phyloP scores from a whole-genome alignment of 176 grass and related monocot species.

The Canna indica region DNA sequence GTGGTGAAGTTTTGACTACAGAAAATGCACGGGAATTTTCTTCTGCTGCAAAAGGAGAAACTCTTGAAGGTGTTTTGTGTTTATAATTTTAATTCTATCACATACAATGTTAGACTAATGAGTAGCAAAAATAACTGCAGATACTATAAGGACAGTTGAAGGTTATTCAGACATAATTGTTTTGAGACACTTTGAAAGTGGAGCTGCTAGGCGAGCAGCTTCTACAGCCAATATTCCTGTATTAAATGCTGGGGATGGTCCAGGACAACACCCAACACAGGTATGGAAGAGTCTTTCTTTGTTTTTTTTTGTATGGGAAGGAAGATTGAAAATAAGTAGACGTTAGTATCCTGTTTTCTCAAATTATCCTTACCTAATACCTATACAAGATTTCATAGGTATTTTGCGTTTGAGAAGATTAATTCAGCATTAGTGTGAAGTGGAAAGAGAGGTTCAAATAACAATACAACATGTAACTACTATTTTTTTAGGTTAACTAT shows the following conservation, averaged over 20 bases:
- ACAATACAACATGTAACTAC: neutral
- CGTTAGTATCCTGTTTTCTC: neutral
- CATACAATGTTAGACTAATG: neutral
- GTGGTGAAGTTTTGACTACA: conserved; percentile 87
- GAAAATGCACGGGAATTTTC: conserved; percentile 98
- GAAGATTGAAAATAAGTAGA: neutral
- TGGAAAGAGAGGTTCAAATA: neutral
- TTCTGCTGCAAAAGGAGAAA: conserved; percentile 91
- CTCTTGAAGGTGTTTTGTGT: conserved; percentile 45
- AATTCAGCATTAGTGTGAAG: neutral
- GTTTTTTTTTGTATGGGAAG: neutral
- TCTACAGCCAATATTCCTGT: conserved; percentile 54
- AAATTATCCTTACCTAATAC: neutral
- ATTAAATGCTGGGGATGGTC: conserved; percentile 87
- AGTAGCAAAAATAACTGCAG: conserved; percentile 25
- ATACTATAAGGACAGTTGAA: conserved; percentile 75
- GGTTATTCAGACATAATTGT: conserved; percentile 83
- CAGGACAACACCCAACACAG: conserved; percentile 83
- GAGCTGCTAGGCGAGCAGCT: conserved; percentile 63
- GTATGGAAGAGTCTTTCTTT: conserved; percentile 19
- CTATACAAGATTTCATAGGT: neutral
- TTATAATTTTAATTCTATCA: neutral
- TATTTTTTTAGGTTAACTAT: neutral
- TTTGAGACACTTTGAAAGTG: conserved; percentile 87
- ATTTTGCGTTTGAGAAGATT: neutral